Evolutionary conservation across 1,284 basidiomycete species (phyloP).

Genomic region (Phylloporus sp.): DNA sequence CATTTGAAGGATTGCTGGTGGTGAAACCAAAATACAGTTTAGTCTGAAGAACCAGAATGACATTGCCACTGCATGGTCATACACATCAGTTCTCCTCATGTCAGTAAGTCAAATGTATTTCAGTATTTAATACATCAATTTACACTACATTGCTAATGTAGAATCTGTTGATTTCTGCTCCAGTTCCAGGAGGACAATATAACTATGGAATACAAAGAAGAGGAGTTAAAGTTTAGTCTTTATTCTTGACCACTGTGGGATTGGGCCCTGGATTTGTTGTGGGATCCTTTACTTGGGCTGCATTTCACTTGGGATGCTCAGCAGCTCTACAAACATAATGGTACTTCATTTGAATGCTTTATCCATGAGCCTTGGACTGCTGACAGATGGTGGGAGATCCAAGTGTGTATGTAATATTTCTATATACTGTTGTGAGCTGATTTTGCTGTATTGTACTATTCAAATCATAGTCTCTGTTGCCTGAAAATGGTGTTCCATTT

Average conservation of each 20-base stretch:
- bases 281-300: conserved; percentile 22
- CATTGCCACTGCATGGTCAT: background rate
- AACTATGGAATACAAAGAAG: background rate
- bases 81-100: background rate
- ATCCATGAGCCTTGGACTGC: background rate
- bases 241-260: conserved; percentile 32
- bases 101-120: background rate
- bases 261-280: conserved; percentile 34
- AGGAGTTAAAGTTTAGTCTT: background rate
- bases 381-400: background rate
- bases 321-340: background rate
- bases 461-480: background rate
- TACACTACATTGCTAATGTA: no score
- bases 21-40: background rate
- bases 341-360: background rate
- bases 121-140: background rate
- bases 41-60: background rate
- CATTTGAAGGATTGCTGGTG: background rate
- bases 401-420: background rate
- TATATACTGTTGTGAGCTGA: background rate
- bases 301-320: conserved; percentile 22
- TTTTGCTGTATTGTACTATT: background rate
- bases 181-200: background rate
- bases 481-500: background rate
- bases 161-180: background rate